phyloP scores from a whole-genome alignment of 768 basidiomycete species.

The Lyophyllum semitale region DNA sequence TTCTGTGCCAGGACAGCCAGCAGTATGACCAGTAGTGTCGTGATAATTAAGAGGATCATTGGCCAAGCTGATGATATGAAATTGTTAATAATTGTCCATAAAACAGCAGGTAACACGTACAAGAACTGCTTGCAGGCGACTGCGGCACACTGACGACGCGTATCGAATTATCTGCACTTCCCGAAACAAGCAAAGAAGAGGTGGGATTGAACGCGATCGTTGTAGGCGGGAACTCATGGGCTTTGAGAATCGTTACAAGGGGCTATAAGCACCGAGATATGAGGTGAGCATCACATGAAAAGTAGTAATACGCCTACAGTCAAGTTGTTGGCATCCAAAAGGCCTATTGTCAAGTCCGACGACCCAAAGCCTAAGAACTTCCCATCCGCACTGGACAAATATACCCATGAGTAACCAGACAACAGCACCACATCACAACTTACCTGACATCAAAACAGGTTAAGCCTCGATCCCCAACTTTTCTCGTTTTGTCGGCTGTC shows the following conservation, averaged over 20 bases:
- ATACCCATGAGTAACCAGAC: background rate
- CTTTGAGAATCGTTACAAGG: conserved; percentile 81
- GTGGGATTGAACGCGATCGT: conserved; percentile 86
- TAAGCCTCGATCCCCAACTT: conserved; percentile 76
- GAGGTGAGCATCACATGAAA: background rate
- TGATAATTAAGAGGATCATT: conserved; percentile 34
- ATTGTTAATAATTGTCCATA: background rate
- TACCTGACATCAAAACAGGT: conserved; percentile 92
- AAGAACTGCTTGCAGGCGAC: conserved; percentile 42
- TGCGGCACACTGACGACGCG: conserved; percentile 77
- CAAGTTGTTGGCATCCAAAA: conserved; percentile 79
- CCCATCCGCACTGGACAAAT: conserved; percentile 66
- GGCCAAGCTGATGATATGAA: conserved; percentile 22
- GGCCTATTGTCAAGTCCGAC: conserved; percentile 82
- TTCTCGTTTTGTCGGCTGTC: conserved; percentile 65
- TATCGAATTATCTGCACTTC: conserved; percentile 88
- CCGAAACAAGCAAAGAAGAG: conserved; percentile 80
- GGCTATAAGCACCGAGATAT: conserved; percentile 52
- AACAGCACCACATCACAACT: conserved; percentile 17
- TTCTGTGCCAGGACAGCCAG: conserved; percentile 43
- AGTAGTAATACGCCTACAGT: conserved; percentile 49
- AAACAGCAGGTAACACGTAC: conserved; percentile 39
- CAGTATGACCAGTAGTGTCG: conserved; percentile 44
- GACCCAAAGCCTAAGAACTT: conserved; percentile 82
- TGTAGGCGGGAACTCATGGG: conserved; percentile 94